Evolutionary conservation across 2,329 filamentous ascomycete species (phyloP), one percentile per base, ranked within the genome.

Genomic region (Zymoseptoria tritici): DNA sequence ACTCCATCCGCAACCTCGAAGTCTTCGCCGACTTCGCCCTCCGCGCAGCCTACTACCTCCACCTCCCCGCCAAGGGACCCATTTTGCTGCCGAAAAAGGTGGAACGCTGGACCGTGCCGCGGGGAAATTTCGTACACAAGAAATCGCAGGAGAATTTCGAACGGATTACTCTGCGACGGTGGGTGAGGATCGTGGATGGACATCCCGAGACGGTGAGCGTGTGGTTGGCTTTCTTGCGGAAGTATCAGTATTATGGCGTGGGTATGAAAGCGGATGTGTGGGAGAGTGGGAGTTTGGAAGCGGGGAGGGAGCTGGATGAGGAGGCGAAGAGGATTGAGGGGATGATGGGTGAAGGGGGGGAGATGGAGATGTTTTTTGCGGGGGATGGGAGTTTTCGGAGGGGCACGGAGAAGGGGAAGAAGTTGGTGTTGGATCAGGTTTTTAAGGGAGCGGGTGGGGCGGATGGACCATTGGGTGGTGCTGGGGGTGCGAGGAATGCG

Each of bases 231-330:
- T 97, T 96, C 72, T 75, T 99, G 71, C 85, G 89, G 71, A 96
- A 96, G 77, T 88, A 97, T 72, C 90, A 91, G 50, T 96, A 94
- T 73, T 90, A 95, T 67, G 94, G 94, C n/a, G 87, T 97, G 49
- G 94, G 94, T 69, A 95, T 99, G 91, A 99, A 99, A 82, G 94
- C 94, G 57, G 97, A 99, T 73, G 83, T 97, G 55, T 99, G 89
- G 86, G 90, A 96, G 72, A 92, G 90, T 75, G 85, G 88, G 70
- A 82, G 83, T 59, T 49, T 75, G 55, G 67, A 72, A 31, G 67
- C 69, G 9, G 64, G 21, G 20, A 65, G 68, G 60, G 70, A 73
- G 42, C 64, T 75, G 70, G 73, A 75, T 51, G 63, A 63, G 49
- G 68, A 74, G 66, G 72, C 69, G 21, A 67, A 71, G 58, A 59